Evolutionary conservation across 345 rosid species (phyloP).

Genomic region (Eucalyptus polybractea): DNA sequence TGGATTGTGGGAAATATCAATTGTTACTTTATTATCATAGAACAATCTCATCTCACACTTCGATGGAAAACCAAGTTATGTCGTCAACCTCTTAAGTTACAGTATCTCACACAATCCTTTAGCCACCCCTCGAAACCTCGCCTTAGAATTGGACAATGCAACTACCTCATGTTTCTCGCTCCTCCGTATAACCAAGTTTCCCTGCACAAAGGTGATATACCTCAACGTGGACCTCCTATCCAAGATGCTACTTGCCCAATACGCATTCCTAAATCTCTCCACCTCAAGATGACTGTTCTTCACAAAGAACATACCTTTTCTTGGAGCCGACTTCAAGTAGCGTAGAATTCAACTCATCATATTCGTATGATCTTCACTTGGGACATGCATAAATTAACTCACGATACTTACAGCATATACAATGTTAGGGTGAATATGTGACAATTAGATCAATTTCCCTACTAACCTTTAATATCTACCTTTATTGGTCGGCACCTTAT

Average conservation of each 20-base stretch:
- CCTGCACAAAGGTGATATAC: background rate
- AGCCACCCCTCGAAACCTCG: background rate
- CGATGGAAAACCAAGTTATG: background rate
- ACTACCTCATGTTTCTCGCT: background rate
- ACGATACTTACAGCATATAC: background rate
- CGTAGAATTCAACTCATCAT: accelerated
- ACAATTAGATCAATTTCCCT: background rate
- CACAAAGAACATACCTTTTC: background rate
- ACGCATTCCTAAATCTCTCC: background rate
- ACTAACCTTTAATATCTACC: background rate
- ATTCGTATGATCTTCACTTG: background rate
- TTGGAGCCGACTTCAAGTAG: background rate
- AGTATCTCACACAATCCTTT: background rate
- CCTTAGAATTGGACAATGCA: background rate
- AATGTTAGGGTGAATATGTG: background rate
- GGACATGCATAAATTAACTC: background rate
- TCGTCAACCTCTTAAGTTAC: background rate
- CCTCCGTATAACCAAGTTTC: background rate
- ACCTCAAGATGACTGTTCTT: background rate
- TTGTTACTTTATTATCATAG: background rate
- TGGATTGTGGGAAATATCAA: background rate
- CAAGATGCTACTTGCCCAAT: background rate
- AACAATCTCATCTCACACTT: background rate
- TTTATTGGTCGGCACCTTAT: background rate
- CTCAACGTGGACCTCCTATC: background rate